Evolutionary conservation across 106 monocot genomes (phyloP).

Genomic region (Alisma plantagoaquatica): DNA sequence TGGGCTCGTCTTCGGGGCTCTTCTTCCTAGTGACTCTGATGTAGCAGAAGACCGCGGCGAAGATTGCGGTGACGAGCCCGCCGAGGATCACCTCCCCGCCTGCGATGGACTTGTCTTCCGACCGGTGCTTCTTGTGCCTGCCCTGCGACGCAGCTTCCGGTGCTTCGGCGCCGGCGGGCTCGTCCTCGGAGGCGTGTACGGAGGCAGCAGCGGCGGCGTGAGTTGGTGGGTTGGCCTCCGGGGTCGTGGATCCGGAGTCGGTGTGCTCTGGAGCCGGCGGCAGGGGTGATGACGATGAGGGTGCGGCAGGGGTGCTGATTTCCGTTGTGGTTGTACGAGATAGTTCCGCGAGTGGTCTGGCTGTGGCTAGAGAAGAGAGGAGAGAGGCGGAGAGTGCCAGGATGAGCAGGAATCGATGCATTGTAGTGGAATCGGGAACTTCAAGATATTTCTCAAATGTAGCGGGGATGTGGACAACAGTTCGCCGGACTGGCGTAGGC

Average conservation of each 20-base stretch:
- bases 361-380: background rate
- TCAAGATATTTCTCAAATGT: no score
- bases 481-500: no score
- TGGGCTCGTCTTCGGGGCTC: slow-evolving; percentile 1
- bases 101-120: background rate
- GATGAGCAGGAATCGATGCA: background rate
- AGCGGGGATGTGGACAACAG: no score
- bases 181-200: background rate
- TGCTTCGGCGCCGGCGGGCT: background rate
- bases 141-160: background rate
- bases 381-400: background rate
- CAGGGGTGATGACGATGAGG: no score
- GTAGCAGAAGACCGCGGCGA: slow-evolving; percentile 3
- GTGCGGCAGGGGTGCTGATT: no score
- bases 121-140: background rate
- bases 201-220: background rate
- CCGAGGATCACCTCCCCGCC: slow-evolving; percentile 1
- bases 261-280: background rate
- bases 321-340: no score
- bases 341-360: no score
- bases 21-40: slow-evolving; percentile 6
- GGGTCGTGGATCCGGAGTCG: background rate
- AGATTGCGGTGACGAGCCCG: background rate
- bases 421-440: no score
- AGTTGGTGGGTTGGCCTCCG: background rate